Percentiles rank a stretch among this genome's conserved stretches.
Evolutionary conservation across 495 filamentous ascomycete species (phyloP).

Genomic region (Aspergillus conjunctus): DNA sequence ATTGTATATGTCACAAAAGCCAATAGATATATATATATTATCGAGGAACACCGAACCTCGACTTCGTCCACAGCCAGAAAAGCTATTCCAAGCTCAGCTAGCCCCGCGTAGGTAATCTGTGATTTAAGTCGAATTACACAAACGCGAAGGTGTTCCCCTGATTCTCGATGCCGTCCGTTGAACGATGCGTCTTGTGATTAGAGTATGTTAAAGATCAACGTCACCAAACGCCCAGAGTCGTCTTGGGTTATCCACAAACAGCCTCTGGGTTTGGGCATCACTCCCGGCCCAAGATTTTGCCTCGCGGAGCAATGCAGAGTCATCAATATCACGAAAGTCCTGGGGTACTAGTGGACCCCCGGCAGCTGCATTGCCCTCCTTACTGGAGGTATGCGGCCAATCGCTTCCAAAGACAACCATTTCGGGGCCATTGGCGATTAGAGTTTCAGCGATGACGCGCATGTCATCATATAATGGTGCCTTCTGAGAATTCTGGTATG

Average conservation of each 20-base stretch:
- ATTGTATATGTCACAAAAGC: too few relatives aligned
- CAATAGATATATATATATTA: too few relatives aligned
- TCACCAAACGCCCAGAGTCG: background rate
- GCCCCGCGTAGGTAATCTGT: background rate
- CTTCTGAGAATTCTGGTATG: slow-evolving; percentile 4
- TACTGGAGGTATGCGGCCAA: slow-evolving; percentile 1
- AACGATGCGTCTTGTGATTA: too few relatives aligned
- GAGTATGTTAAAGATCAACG: background rate
- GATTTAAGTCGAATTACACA: background rate
- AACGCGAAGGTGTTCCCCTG: background rate
- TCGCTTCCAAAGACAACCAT: slow-evolving; percentile 9
- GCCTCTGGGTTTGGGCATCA: background rate
- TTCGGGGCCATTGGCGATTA: slow-evolving; percentile 1
- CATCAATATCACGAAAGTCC: slow-evolving; percentile 3
- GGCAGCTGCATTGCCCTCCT: background rate
- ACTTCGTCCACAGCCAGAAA: too few relatives aligned
- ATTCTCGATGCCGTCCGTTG: background rate
- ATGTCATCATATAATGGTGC: slow-evolving; percentile 1
- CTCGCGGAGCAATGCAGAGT: background rate
- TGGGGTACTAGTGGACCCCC: background rate
- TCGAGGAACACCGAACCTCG: too few relatives aligned
- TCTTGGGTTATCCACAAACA: slow-evolving; percentile 2
- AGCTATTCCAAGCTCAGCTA: too few relatives aligned
- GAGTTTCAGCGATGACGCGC: background rate
- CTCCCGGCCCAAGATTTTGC: background rate